Conservation (phyloP, 2,329 filamentous ascomycete genomes). For the Alternaria conjuncta region DNA sequence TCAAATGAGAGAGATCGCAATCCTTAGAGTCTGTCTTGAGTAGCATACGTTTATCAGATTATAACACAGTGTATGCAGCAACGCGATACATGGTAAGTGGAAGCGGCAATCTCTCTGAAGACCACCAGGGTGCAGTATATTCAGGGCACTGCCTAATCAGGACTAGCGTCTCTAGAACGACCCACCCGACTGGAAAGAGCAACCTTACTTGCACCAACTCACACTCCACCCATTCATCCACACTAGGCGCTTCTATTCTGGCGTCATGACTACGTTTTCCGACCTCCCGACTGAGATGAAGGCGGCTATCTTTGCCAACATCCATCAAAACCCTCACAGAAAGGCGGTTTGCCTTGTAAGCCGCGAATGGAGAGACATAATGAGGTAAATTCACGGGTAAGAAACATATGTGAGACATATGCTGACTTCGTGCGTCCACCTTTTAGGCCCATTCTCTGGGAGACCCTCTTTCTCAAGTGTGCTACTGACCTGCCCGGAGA, state of each 20-base stretch:
- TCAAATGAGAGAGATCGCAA: no score
- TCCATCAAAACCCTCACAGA: background rate
- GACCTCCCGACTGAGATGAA: background rate
- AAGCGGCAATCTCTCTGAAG: background rate
- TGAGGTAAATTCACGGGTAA: background rate
- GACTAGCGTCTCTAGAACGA: background rate
- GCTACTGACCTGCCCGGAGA: no score
- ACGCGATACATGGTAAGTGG: background rate
- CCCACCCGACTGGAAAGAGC: background rate
- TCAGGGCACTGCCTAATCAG: background rate
- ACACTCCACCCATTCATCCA: no score
- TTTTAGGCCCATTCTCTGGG: no score
- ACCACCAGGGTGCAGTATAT: background rate
- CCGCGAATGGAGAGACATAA: background rate
- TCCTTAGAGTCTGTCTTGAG: no score
- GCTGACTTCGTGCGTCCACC: no score
- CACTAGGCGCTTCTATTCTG: no score
- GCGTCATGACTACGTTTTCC: fast-evolving
- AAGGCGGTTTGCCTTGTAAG: background rate
- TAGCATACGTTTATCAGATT: background rate
- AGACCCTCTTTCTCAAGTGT: no score
- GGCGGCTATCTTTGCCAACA: background rate
- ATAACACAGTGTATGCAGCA: background rate
- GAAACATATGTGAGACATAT: no score
- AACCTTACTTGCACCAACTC: no score